phyloP scores from a whole-genome alignment of 768 basidiomycete genomes.

The Suillus lakei region DNA sequence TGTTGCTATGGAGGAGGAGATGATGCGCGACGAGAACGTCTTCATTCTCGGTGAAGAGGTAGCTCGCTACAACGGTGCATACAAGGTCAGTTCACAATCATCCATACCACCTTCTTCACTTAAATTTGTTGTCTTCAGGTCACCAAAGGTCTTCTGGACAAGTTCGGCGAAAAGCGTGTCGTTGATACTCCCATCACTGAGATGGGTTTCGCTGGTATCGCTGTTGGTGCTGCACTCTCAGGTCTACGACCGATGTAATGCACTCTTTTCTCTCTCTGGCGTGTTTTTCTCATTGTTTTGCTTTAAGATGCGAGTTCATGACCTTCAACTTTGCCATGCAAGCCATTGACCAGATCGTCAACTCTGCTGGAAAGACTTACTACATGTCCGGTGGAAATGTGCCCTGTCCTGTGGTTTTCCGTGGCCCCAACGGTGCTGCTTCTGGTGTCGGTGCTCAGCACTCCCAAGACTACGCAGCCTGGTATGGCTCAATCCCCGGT shows the following conservation, averaged over 20 bases:
- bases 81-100: conserved; percentile 64
- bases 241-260: conserved; percentile 91
- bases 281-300: conserved; percentile 16
- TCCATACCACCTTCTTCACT: conserved; percentile 10
- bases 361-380: conserved; percentile 99
- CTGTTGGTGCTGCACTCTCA: conserved; percentile 91
- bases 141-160: conserved; percentile 98
- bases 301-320: conserved; percentile 95
- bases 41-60: conserved; percentile 98
- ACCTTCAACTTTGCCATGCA: conserved; percentile 99
- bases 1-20: conserved; percentile 98
- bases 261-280: conserved; percentile 6
- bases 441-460: conserved; percentile 97
- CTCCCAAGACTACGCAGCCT: conserved; percentile 96
- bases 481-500: conserved; percentile 93
- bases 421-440: conserved; percentile 98
- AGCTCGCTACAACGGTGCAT: conserved; percentile 96
- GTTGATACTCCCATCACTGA: conserved; percentile 98
- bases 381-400: conserved; percentile 99
- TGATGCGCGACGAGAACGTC: conserved; percentile 93
- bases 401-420: conserved; percentile 98
- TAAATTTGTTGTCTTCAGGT: conserved; percentile 55
- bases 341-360: conserved; percentile 99
- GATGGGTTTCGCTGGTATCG: conserved; percentile 98
- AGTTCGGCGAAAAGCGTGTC: conserved; percentile 98